These are phyloP conservation scores for Sophora flavescens DNA, from an alignment of 306 rosid species.

Conservation along the genomic window DNA sequence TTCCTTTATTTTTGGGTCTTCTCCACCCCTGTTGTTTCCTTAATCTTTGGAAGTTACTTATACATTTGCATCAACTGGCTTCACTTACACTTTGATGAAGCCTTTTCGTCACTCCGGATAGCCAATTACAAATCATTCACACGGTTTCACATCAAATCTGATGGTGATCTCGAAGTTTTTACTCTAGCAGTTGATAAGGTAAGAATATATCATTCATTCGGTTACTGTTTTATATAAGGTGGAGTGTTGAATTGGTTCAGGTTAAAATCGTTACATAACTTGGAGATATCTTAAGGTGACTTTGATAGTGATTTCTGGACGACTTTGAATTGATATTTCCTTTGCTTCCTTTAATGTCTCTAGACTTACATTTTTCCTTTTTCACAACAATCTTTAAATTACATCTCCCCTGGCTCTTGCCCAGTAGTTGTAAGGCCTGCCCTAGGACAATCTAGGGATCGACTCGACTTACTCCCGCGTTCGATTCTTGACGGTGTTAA, in stretches of 20 bases:
- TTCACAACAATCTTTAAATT: too few relatives aligned
- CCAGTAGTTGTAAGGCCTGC: too few relatives aligned
- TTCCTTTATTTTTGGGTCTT: constrained; percentile 96
- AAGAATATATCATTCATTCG: constrained; percentile 19
- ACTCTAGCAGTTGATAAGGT: constrained; percentile 97
- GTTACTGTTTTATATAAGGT: neutral
- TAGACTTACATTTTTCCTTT: neutral
- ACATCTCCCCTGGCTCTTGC: neutral
- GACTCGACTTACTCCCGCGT: too few relatives aligned
- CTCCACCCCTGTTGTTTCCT: constrained; percentile 95
- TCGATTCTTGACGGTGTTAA: too few relatives aligned
- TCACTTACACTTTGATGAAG: constrained; percentile 95
- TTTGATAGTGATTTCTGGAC: neutral
- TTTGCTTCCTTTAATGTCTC: neutral
- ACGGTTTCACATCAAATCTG: constrained; percentile 73
- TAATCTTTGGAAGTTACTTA: constrained; percentile 91
- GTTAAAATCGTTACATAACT: neutral
- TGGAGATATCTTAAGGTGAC: constrained; percentile 8
- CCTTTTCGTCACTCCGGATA: constrained; percentile 93
- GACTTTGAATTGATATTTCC: neutral
- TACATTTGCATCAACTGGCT: constrained; percentile 97
- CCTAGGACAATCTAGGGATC: too few relatives aligned
- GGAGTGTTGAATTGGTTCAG: neutral
- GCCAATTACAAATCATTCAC: constrained; percentile 96
- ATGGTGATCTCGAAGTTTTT: constrained; percentile 93